A percentile compares a stretch with the other conserved stretches of the same genome.
phyloP scores from a whole-genome alignment of 2,329 filamentous ascomycete species.

The Scytalidium sp. region DNA sequence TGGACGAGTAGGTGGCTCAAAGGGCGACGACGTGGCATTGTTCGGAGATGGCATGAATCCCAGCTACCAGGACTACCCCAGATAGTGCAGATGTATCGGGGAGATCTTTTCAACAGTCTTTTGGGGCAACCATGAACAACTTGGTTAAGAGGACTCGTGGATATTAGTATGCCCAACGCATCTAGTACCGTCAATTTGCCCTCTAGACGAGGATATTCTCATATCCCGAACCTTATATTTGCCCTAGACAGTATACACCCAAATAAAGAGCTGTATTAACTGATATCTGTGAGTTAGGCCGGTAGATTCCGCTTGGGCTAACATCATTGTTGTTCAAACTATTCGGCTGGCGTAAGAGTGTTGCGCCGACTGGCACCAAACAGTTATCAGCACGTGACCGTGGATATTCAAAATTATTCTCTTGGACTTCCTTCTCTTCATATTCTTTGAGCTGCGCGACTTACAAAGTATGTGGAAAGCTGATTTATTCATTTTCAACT shows the following conservation, averaged over 20 bases:
- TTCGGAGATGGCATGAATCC: constrained; percentile 65
- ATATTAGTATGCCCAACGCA: not conserved
- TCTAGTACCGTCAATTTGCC: not conserved
- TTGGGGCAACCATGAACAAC: not conserved
- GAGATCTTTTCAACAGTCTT: not conserved
- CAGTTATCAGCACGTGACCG: not conserved
- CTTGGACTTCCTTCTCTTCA: not conserved
- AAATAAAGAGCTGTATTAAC: not conserved
- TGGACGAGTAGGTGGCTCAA: constrained; percentile 68
- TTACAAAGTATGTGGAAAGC: not conserved
- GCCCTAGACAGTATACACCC: not conserved
- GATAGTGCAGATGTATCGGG: constrained; percentile 3
- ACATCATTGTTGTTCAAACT: not conserved
- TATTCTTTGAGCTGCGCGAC: not conserved
- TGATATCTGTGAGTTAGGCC: not conserved
- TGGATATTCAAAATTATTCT: no score
- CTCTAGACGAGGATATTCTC: not conserved
- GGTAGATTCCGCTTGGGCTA: not conserved
- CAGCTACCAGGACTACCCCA: constrained; percentile 9
- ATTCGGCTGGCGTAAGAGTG: not conserved
- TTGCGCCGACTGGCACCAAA: not conserved
- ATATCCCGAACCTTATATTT: not conserved
- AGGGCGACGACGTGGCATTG: constrained; percentile 63
- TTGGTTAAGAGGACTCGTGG: no score
- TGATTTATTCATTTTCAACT: not conserved